A percentile compares a stretch with the other conserved stretches of the same genome.
These are phyloP conservation scores for Farysia itapuensis DNA, from an alignment of 1,284 basidiomycete genomes.

Conservation along the genomic window DNA sequence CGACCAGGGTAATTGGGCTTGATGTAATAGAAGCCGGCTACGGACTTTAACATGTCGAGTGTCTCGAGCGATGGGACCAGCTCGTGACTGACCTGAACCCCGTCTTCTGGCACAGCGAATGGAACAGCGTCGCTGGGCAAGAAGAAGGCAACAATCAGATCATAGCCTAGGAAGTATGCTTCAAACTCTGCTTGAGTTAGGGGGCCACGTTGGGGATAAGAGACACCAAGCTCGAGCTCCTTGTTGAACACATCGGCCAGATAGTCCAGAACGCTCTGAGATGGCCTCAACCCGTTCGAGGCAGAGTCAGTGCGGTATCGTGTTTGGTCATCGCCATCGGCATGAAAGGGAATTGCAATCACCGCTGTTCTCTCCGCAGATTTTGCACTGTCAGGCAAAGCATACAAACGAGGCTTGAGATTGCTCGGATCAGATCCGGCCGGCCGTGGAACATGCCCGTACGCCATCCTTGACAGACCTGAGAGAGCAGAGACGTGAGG, in stretches of 20 bases:
- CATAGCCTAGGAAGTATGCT: slow-evolving; percentile 42
- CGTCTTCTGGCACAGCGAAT: slow-evolving; percentile 4
- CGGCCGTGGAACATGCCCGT: slow-evolving; percentile 40
- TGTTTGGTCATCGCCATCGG: slow-evolving; percentile 10
- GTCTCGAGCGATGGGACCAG: slow-evolving; percentile 6
- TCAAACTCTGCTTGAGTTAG: slow-evolving; percentile 34
- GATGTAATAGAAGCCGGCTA: slow-evolving; percentile 72
- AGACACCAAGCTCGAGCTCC: slow-evolving; percentile 41
- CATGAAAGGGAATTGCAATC: slow-evolving; percentile 28
- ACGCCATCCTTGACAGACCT: slow-evolving; percentile 21
- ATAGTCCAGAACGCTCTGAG: slow-evolving; percentile 12
- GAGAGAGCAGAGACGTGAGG: too few species aligned
- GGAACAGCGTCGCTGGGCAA: slow-evolving; percentile 1
- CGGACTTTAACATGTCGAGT: slow-evolving; percentile 12
- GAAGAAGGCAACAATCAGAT: slow-evolving; percentile 32
- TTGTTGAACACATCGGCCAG: slow-evolving; percentile 36
- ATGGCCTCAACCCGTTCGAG: slow-evolving; percentile 4
- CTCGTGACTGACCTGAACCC: slow-evolving; percentile 1
- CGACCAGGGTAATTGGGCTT: slow-evolving; percentile 66
- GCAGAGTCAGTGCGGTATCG: neutral
- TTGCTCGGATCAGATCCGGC: slow-evolving; percentile 20
- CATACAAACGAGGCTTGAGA: slow-evolving; percentile 31
- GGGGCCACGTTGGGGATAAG: slow-evolving; percentile 43
- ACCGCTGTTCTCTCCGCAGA: slow-evolving; percentile 15
- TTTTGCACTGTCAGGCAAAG: slow-evolving; percentile 19